Percentiles rank a stretch among this genome's conserved stretches.
phyloP scores from a whole-genome alignment of 2,329 filamentous ascomycete genomes.

The Leptosphaerulina australis region DNA sequence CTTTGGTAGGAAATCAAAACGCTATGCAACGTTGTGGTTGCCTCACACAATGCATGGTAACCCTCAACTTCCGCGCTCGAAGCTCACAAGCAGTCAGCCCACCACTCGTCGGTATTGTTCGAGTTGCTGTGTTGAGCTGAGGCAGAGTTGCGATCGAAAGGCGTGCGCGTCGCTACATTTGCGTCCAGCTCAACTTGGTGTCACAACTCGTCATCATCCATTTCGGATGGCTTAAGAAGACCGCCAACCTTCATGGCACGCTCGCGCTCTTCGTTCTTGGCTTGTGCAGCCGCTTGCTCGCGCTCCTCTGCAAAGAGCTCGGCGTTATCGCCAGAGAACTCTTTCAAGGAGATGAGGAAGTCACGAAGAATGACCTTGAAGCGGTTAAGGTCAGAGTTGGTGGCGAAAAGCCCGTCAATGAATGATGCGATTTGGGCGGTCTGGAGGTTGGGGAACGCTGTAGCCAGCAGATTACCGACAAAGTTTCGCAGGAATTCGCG shows the following conservation, averaged over 20 bases:
- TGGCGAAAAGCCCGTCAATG: slow-evolving; percentile 84
- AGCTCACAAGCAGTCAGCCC: slow-evolving; percentile 15
- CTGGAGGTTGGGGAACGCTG: slow-evolving; percentile 91
- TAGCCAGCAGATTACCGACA: slow-evolving; percentile 81
- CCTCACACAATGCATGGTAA: slow-evolving; percentile 17
- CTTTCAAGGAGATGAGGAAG: slow-evolving; percentile 96
- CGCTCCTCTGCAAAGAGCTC: slow-evolving; percentile 94
- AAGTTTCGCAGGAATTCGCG: slow-evolving; percentile 89
- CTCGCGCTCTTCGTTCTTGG: slow-evolving; percentile 86
- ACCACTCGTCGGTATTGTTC: slow-evolving; percentile 52
- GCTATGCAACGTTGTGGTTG: slow-evolving; percentile 22
- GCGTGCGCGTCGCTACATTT: slow-evolving; percentile 46
- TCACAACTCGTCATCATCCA: slow-evolving; percentile 86
- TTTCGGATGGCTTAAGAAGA: slow-evolving; percentile 94
- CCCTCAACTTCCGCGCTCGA: neutral
- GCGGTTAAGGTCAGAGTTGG: slow-evolving; percentile 87
- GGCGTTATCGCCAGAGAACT: slow-evolving; percentile 93
- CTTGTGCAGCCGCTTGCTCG: slow-evolving; percentile 86
- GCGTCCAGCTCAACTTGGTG: slow-evolving; percentile 58
- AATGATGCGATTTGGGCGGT: slow-evolving; percentile 85
- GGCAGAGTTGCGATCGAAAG: slow-evolving; percentile 36
- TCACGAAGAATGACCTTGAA: slow-evolving; percentile 97
- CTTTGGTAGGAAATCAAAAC: slow-evolving; percentile 6
- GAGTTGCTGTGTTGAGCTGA: slow-evolving; percentile 19
- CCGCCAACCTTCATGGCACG: slow-evolving; percentile 94